phyloP scores from a whole-genome alignment of 805 yeast genomes.

The Priceomyces melissophilus region DNA sequence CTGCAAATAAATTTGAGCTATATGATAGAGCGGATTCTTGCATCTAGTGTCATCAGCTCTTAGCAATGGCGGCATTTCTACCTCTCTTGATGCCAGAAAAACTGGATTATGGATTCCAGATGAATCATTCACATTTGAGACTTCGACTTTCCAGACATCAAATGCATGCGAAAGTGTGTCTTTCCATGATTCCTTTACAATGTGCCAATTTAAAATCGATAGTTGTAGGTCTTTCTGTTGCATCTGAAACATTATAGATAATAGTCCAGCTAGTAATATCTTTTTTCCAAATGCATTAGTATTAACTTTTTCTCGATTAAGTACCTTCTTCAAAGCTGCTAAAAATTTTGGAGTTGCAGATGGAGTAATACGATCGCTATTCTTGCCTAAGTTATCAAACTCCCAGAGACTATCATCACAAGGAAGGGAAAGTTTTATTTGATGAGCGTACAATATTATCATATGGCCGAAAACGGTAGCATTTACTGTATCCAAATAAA shows the following conservation, averaged over 20 bases:
- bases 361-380: slow-evolving; percentile 9
- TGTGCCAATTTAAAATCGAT: slow-evolving; percentile 21
- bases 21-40: slow-evolving; percentile 24
- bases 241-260: slow-evolving; percentile 25
- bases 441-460: slow-evolving; percentile 23
- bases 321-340: slow-evolving; percentile 19
- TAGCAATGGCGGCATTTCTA: slow-evolving; percentile 17
- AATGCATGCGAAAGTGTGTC: slow-evolving; percentile 25
- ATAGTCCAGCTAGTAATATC: slow-evolving; percentile 19
- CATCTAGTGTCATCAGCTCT: slow-evolving; percentile 20
- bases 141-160: slow-evolving; percentile 26
- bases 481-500: slow-evolving; percentile 31
- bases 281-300: slow-evolving; percentile 21
- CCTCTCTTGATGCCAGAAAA: slow-evolving; percentile 1
- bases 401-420: slow-evolving; percentile 30
- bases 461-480: slow-evolving; percentile 34
- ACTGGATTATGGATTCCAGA: slow-evolving; percentile 5
- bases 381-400: slow-evolving; percentile 15
- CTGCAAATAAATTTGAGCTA: slow-evolving; percentile 25
- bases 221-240: slow-evolving; percentile 24
- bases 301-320: slow-evolving; percentile 18
- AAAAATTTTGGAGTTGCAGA: slow-evolving; percentile 21
- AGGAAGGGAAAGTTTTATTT: slow-evolving; percentile 24
- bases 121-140: slow-evolving; percentile 16
- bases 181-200: slow-evolving; percentile 23